A percentile compares a stretch with the other conserved stretches of the same genome.
These are phyloP conservation scores for Tinospora cordifolia DNA, from an alignment of 164 flowering plant genomes.

Conservation along the genomic window DNA sequence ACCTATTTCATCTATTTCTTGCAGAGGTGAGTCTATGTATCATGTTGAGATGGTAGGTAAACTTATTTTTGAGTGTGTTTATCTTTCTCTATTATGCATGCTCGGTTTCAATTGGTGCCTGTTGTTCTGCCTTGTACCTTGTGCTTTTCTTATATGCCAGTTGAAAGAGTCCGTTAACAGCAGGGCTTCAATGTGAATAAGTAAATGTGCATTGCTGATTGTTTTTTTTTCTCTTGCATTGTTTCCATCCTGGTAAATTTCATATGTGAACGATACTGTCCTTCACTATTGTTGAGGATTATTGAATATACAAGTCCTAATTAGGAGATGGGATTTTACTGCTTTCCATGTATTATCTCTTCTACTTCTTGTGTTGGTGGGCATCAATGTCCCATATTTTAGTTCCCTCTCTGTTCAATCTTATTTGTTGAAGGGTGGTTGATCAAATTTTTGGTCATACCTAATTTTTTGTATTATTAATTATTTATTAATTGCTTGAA, in stretches of 20 bases:
- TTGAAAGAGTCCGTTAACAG: too few relatives aligned
- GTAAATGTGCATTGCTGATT: too few relatives aligned
- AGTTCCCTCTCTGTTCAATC: not conserved
- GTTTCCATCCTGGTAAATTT: not conserved
- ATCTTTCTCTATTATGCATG: too few relatives aligned
- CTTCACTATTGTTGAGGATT: not conserved
- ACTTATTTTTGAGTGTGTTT: not conserved
- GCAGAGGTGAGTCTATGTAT: constrained; percentile 45
- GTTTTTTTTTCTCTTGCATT: too few relatives aligned
- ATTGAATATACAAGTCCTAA: not conserved
- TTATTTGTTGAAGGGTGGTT: not conserved
- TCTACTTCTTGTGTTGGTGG: not conserved
- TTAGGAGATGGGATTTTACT: not conserved
- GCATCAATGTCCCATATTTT: not conserved
- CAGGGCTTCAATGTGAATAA: too few relatives aligned
- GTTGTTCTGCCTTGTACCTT: too few relatives aligned
- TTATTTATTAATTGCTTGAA: not conserved
- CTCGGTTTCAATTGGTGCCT: too few relatives aligned
- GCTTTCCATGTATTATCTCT: not conserved
- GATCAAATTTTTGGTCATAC: not conserved
- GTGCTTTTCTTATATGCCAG: too few relatives aligned
- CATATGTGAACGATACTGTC: not conserved
- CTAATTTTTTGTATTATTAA: not conserved
- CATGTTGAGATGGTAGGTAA: not conserved
- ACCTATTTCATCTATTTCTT: constrained; percentile 69